phyloP scores from a whole-genome alignment of 352 stramenopile species.

The Pythium biforme region DNA sequence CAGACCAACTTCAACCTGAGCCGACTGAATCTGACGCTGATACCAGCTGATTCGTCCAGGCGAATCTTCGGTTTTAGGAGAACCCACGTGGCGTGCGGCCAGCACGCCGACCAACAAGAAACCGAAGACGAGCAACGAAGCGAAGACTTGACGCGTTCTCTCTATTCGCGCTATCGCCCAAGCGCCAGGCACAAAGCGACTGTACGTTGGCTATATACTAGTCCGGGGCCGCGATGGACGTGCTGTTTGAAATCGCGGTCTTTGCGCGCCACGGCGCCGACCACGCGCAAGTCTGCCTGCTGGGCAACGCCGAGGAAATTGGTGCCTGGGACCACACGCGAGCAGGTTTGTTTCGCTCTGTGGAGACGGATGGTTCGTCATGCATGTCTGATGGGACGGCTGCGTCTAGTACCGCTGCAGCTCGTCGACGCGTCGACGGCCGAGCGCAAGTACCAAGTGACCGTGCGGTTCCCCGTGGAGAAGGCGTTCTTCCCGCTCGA shows the following conservation, averaged over 20 bases:
- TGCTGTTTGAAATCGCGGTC: constrained; percentile 24
- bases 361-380: not conserved
- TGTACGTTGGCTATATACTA: no score
- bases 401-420: constrained; percentile 42
- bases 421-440: constrained; percentile 25
- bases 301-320: constrained; percentile 53
- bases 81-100: not conserved
- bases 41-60: constrained; percentile 2
- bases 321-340: constrained; percentile 58
- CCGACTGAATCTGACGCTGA: not conserved
- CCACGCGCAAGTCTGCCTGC: constrained; percentile 39
- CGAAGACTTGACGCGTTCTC: no score
- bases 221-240: constrained; percentile 24
- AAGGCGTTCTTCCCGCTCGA: constrained; percentile 41
- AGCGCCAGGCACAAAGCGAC: no score
- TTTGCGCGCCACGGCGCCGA: constrained; percentile 22
- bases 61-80: constrained; percentile 30
- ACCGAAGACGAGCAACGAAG: not conserved
- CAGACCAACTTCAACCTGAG: not conserved
- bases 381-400: no score
- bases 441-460: constrained; percentile 43
- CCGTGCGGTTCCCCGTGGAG: constrained; percentile 28
- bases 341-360: constrained; percentile 35
- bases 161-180: no score
- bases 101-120: not conserved